Evolutionary conservation across 208 protist genomes (phyloP), one percentile per base, ranked within the genome.

Genomic region (Trypanosomatidae sp.): DNA sequence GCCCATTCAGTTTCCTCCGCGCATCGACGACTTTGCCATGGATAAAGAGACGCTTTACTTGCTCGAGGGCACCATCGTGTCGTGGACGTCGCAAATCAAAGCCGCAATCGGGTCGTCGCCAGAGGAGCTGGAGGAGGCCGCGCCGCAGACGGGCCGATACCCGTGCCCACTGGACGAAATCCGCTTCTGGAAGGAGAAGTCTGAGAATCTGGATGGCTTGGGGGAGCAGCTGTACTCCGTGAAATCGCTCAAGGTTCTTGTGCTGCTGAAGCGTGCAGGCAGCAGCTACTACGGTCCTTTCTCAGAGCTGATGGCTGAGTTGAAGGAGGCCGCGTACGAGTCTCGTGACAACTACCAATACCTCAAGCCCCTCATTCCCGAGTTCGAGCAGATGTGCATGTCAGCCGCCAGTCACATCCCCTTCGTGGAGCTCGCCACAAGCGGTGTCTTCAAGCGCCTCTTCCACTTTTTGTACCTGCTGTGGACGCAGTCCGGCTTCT

Each of bases 111-210:
- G 87, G 13, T 92, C 90, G 0, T 91, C 87, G 43, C 95, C 95
- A 13, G 92, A 96, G 77, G 90, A 94, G 74, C 82, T 97, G 66
- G 88, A 95, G 69, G 86, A 89, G 68, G 77, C 72, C 49, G 87
- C 73, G 60, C 74, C 83, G 36, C 81, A 69, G 53, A 93, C 83
- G 19, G 86, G 84, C 12, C 76, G 76, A 13, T 88, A 98, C 82
- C 96, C 97, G 9, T 86, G 94, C 15, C 98, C 98, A 46, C 66
- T 98, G 65, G 95, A 97, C 60, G 97, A 99, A 81, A 82, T 99
- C 39, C 89, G 85, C 25, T 99, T 99, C 81, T 99, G 98, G 98
- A 87, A 95, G 71, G 90, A 85, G 66, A 99, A 99, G 84, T 82
- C 92, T 4, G 84, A 94, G 19, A 98, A 99, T 82, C 81, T 99